These are phyloP conservation scores for Dioszegia crocea DNA, from an alignment of 768 basidiomycete genomes.

Conservation along the genomic window DNA sequence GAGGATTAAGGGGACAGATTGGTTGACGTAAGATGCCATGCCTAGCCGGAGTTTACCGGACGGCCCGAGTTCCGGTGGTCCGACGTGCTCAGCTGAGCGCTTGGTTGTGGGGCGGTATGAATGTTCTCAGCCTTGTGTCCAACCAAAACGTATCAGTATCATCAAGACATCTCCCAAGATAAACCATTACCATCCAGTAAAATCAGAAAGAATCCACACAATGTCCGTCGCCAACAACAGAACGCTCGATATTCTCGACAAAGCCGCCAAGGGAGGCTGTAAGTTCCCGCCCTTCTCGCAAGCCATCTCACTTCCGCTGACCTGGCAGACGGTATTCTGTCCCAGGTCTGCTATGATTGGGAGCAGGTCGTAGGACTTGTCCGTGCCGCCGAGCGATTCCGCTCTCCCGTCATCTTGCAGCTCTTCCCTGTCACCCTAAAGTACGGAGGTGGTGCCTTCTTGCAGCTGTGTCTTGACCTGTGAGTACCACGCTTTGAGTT, in stretches of 20 bases:
- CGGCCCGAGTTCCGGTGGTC: too few relatives aligned
- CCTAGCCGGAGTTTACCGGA: too few relatives aligned
- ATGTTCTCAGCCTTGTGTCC: too few relatives aligned
- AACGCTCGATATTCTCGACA: slow-evolving; percentile 46
- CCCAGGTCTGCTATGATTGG: slow-evolving; percentile 46
- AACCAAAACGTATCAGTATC: too few relatives aligned
- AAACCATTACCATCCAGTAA: too few relatives aligned
- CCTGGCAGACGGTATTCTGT: slow-evolving; percentile 40
- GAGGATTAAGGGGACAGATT: too few relatives aligned
- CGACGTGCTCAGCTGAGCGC: too few relatives aligned
- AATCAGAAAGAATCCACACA: neutral
- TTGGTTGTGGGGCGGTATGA: too few relatives aligned
- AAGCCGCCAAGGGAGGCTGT: slow-evolving; percentile 46
- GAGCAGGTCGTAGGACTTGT: slow-evolving; percentile 44
- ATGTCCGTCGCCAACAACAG: slow-evolving; percentile 39
- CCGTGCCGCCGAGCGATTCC: slow-evolving; percentile 46
- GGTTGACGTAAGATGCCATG: too few relatives aligned
- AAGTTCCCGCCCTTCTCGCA: slow-evolving; percentile 1
- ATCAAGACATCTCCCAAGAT: too few relatives aligned
- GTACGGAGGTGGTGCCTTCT: slow-evolving; percentile 41
- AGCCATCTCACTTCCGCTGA: neutral
- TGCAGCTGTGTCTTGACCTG: slow-evolving; percentile 45
- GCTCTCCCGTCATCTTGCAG: slow-evolving; percentile 49
- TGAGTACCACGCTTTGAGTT: slow-evolving; percentile 8
- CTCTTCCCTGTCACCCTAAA: slow-evolving; percentile 47